Base-by-base conservation (phyloP, 2,329 filamentous ascomycete genomes). In the Pseudocercospora cruenta region DNA sequence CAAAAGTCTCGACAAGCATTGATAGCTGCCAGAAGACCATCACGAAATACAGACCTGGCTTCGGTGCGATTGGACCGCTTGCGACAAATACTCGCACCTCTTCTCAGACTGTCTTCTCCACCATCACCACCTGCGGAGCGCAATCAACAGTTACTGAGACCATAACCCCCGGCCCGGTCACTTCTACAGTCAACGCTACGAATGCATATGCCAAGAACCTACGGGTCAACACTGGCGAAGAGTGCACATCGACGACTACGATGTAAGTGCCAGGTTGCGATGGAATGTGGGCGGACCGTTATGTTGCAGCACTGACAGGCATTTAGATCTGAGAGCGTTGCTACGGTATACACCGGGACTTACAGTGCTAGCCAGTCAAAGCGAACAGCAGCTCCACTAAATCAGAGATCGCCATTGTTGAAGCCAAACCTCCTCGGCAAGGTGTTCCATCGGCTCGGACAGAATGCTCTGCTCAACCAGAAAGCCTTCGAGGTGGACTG, bases 281-380 rank as follows among this genome's bases (percentile, higher is more conserved):
- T 31, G 55, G 55, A 24, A 58, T 58, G 55, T 58, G 55, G 31
- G 55, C 8, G 9, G 36, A 21, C 26, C 33, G 10, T n/a, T 7
- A n/a, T 47, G 16, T 21, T 12, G 14, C 26, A 24, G 26, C 36
- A 31, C 33, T 43, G 54, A 60, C 60, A n/a, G 62, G 21, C 26
- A 12, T 47, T n/a, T 49, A 71, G 70, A 9, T 64, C 63, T 4
- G 59, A 63, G 21, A 62, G 64, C 19, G 68, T 66, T 24, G 61
- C 70, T 10, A 74, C 71, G 24, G 64, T 71, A 14, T 74, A 71
- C 64, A 74, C 72, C 1, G 71, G 70, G 31, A 62, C 58, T 31
- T 73, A 72, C 68, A 71, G 66, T 45, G 66, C 59, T 51, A 67
- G 62, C 28, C 36, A 68, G 12, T 68, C 70, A 16, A 72, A 70